Conservation (phyloP, 257 asterid species). For the Solanum lycopersicoides region DNA sequence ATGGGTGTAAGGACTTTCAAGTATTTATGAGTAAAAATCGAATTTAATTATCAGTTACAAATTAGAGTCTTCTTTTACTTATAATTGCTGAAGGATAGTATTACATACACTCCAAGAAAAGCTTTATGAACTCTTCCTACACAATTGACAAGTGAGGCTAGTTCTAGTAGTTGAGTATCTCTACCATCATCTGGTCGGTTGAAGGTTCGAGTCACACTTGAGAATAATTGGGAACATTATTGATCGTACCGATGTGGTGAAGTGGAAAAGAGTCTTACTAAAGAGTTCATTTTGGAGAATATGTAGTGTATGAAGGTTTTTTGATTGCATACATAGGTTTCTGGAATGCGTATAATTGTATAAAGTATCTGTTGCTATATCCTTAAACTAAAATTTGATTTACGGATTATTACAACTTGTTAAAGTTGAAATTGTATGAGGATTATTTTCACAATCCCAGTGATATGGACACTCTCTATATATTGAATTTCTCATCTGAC, state of each 20-base stretch:
- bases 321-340: not conserved
- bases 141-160: not conserved
- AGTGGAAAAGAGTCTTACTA: not conserved
- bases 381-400: not conserved
- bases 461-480: not conserved
- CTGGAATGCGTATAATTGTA: not conserved
- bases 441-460: not conserved
- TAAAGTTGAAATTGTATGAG: not conserved
- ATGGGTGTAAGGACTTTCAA: slow-evolving; percentile 47
- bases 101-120: not conserved
- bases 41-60: not conserved
- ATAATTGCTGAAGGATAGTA: not conserved
- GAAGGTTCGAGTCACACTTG: not conserved
- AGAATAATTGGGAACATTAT: not conserved
- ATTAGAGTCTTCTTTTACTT: not conserved
- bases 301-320: not conserved
- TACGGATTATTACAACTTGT: not conserved
- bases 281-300: not conserved
- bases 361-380: not conserved
- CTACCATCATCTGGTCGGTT: not conserved
- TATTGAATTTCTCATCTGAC: not conserved
- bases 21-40: not conserved
- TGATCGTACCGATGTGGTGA: not conserved
- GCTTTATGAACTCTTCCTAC: not conserved
- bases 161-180: not conserved